Evolutionary conservation across 1,139 yeast genomes (phyloP).

Genomic region (Geotrichum europaeum): DNA sequence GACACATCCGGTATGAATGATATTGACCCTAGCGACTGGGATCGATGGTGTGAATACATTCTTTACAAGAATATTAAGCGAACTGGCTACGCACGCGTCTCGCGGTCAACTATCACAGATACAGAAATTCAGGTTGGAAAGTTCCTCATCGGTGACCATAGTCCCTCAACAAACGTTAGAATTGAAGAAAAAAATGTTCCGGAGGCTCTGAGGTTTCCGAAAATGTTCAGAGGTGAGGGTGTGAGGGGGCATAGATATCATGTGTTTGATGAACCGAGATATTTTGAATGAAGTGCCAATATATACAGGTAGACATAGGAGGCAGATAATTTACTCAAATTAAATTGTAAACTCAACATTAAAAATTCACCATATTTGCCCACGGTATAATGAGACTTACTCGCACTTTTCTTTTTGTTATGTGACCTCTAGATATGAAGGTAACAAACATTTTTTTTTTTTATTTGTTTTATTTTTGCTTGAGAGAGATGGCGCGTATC

Average conservation of each 20-base stretch:
- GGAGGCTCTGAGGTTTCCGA: slow-evolving; percentile 68
- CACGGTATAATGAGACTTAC: no score
- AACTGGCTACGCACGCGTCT: slow-evolving; percentile 88
- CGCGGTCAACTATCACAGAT: slow-evolving; percentile 90
- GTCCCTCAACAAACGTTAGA: slow-evolving; percentile 48
- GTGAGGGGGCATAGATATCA: slow-evolving; percentile 91
- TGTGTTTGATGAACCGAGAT: slow-evolving; percentile 83
- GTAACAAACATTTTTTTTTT: no score
- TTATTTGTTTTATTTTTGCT: no score
- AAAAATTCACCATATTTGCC: no score
- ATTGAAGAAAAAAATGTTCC: slow-evolving; percentile 54
- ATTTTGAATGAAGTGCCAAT: slow-evolving; percentile 43
- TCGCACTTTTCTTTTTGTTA: no score
- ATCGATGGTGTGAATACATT: slow-evolving; percentile 97
- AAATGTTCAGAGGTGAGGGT: slow-evolving; percentile 80
- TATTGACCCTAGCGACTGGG: slow-evolving; percentile 90
- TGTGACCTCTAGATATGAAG: no score
- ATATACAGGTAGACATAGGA: neutral
- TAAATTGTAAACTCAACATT: neutral
- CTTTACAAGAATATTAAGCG: slow-evolving; percentile 80
- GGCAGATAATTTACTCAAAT: neutral
- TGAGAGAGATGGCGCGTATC: no score
- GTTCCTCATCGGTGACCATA: slow-evolving; percentile 52
- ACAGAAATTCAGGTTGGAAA: slow-evolving; percentile 95
- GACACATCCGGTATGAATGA: slow-evolving; percentile 81